Evolutionary conservation across 1,284 basidiomycete species (phyloP).

Genomic region (Austroboletus novae-zelandiae): DNA sequence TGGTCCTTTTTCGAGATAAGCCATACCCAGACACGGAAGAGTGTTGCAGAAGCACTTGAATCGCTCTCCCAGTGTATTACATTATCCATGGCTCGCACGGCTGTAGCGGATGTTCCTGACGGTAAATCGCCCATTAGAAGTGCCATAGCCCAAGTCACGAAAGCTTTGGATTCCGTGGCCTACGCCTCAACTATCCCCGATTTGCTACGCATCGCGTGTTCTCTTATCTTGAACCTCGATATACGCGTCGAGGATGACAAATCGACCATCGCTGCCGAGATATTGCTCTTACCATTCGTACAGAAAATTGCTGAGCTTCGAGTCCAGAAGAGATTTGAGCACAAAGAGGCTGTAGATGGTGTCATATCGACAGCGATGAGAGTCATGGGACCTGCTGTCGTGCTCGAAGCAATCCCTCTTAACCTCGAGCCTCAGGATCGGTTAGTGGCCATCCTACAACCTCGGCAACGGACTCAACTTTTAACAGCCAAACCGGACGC

Average conservation of each 20-base stretch:
- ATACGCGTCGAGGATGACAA: slow-evolving; percentile 36
- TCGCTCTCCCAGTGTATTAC: slow-evolving; percentile 70
- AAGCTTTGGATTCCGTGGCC: slow-evolving; percentile 68
- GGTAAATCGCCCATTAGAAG: slow-evolving; percentile 55
- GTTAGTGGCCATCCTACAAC: slow-evolving; percentile 42
- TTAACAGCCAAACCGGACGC: slow-evolving; percentile 51
- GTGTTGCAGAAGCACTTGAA: slow-evolving; percentile 63
- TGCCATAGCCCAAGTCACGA: slow-evolving; percentile 61
- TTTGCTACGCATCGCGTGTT: slow-evolving; percentile 61
- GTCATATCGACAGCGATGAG: slow-evolving; percentile 83
- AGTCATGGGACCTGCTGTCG: slow-evolving; percentile 80
- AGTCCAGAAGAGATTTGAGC: slow-evolving; percentile 81
- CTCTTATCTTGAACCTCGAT: slow-evolving; percentile 48
- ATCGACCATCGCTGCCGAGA: slow-evolving; percentile 64
- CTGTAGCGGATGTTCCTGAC: slow-evolving; percentile 43
- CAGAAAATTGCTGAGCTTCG: slow-evolving; percentile 75
- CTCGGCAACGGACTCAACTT: slow-evolving; percentile 6
- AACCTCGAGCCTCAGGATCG: slow-evolving; percentile 81
- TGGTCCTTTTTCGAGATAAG: slow-evolving; percentile 74
- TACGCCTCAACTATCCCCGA: slow-evolving; percentile 73
- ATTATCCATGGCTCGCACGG: slow-evolving; percentile 53
- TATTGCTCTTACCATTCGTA: slow-evolving; percentile 74
- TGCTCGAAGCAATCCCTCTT: slow-evolving; percentile 79
- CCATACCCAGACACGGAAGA: slow-evolving; percentile 54
- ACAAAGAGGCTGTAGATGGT: slow-evolving; percentile 85